Evolutionary conservation across 495 filamentous ascomycete species (phyloP).

Genomic region (Aspergillus avenaceus): DNA sequence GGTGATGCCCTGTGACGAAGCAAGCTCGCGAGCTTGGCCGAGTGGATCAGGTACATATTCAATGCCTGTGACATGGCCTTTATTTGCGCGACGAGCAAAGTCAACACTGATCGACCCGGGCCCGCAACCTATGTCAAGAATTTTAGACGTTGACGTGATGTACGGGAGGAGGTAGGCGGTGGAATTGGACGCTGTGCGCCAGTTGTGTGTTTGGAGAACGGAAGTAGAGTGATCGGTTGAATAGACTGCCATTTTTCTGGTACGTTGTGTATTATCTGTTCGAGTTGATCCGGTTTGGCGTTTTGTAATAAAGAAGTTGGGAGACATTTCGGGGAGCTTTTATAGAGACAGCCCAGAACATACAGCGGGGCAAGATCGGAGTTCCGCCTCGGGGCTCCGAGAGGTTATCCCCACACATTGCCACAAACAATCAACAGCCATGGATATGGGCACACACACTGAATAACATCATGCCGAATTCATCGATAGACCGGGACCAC

Average conservation of each 20-base stretch:
- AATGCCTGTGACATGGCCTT: constrained; percentile 45
- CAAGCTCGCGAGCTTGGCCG: constrained; percentile 33
- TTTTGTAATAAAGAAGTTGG: background rate
- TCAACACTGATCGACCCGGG: constrained; percentile 55
- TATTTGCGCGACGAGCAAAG: constrained; percentile 42
- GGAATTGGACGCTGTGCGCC: constrained; percentile 48
- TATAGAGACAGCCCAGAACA: constrained; percentile 4
- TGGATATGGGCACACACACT: constrained; percentile 25
- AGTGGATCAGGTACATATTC: constrained; percentile 41
- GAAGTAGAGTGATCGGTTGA: constrained; percentile 46
- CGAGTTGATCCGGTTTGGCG: background rate
- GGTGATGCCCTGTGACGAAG: constrained; percentile 31
- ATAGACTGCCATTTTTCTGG: constrained; percentile 26
- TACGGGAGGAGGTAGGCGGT: constrained; percentile 45
- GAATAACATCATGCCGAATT: constrained; percentile 31
- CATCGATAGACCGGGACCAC: constrained; percentile 24
- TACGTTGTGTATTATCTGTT: background rate
- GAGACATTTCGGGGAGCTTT: background rate
- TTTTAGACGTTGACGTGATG: constrained; percentile 35
- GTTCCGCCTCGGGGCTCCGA: constrained; percentile 15
- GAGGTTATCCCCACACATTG: background rate
- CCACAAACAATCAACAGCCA: constrained; percentile 28
- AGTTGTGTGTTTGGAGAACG: constrained; percentile 43
- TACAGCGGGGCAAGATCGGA: too few relatives aligned
- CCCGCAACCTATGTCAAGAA: constrained; percentile 59